A percentile compares a stretch with the other conserved stretches of the same genome.
These are phyloP conservation scores for Oemleria cerasiformis DNA, from an alignment of 306 rosid species.

Conservation along the genomic window DNA sequence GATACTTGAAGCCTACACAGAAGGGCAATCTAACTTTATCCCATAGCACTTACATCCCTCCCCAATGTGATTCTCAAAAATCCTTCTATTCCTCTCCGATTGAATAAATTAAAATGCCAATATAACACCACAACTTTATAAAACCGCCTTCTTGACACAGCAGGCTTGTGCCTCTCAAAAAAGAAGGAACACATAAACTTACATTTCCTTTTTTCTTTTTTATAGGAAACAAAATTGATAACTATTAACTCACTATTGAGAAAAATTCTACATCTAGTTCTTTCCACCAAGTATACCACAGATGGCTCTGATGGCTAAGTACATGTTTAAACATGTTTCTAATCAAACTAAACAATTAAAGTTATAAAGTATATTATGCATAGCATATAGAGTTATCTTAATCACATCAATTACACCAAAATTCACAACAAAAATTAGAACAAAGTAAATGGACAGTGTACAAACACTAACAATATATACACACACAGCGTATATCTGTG, in stretches of 20 bases:
- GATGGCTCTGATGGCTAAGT: not conserved
- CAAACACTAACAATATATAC: not conserved
- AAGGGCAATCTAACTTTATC: not conserved
- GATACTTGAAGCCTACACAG: not conserved
- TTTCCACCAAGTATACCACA: not conserved
- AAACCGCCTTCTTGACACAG: not conserved
- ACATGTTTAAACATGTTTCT: not conserved
- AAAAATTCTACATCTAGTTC: not conserved
- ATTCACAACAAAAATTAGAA: not conserved
- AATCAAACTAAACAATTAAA: not conserved
- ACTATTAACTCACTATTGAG: not conserved
- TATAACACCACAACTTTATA: not conserved
- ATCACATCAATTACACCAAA: not conserved
- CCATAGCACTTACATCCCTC: not conserved
- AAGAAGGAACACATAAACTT: not conserved
- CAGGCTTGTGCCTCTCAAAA: not conserved
- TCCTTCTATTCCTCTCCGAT: not conserved
- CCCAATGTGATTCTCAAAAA: not conserved
- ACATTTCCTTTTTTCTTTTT: not conserved
- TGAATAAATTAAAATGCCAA: not conserved
- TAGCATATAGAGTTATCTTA: not conserved
- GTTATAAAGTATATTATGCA: not conserved
- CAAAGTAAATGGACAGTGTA: not conserved
- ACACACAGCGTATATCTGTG: not conserved
- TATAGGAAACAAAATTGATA: not conserved